These are phyloP conservation scores for Erodium chrysanthum DNA, from an alignment of 441 rosid species.

Conservation along the genomic window DNA sequence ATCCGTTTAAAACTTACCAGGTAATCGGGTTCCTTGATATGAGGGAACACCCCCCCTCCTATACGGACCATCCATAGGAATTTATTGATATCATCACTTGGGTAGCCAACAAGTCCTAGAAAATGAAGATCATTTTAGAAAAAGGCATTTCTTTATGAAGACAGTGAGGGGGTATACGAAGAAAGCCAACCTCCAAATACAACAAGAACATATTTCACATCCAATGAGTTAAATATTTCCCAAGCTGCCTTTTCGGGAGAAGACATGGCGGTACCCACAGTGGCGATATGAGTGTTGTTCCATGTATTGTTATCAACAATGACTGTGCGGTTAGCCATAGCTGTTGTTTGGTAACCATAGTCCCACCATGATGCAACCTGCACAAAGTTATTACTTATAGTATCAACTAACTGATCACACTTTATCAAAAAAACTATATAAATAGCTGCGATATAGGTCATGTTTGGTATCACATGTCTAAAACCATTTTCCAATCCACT, in stretches of 20 bases:
- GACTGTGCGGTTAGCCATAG: slow-evolving; percentile 98
- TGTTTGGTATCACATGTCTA: background rate
- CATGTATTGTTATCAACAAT: slow-evolving; percentile 98
- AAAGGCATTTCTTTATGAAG: background rate
- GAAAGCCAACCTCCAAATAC: slow-evolving; percentile 85
- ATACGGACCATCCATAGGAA: slow-evolving; percentile 99
- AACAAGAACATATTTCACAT: slow-evolving; percentile 94
- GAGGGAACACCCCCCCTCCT: slow-evolving; percentile 98
- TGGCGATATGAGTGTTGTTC: slow-evolving; percentile 99
- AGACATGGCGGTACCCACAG: slow-evolving; percentile 99
- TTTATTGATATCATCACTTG: slow-evolving; percentile 97
- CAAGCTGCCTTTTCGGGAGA: slow-evolving; percentile 99
- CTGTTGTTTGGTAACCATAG: slow-evolving; percentile 98
- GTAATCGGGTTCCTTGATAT: slow-evolving; percentile 97
- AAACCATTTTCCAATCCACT: too few species aligned
- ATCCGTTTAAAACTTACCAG: slow-evolving; percentile 64
- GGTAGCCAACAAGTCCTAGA: slow-evolving; percentile 93
- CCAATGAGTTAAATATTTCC: slow-evolving; percentile 94
- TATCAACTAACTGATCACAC: background rate
- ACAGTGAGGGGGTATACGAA: slow-evolving; percentile 14
- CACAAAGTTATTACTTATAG: slow-evolving; percentile 13
- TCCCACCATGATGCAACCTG: slow-evolving; percentile 99
- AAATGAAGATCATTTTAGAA: slow-evolving; percentile 31
- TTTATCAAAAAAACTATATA: background rate
- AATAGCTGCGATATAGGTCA: background rate